These are phyloP conservation scores for Solanum chiquidenum DNA, from an alignment of 257 asterid genomes.

Conservation along the genomic window DNA sequence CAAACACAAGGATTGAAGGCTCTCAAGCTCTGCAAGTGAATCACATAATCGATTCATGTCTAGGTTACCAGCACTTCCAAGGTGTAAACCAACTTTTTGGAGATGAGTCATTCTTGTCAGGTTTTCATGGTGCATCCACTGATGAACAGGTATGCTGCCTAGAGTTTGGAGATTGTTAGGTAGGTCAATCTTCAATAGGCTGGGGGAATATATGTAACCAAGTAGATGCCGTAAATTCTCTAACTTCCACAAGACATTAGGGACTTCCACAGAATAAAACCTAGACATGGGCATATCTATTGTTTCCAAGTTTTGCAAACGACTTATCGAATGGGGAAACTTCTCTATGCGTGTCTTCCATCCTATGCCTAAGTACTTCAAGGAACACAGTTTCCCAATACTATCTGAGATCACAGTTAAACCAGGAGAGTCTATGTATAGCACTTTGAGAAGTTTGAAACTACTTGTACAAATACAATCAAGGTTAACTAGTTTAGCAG, in stretches of 20 bases:
- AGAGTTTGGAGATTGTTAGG: constrained; percentile 9
- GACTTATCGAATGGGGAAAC: constrained; percentile 9
- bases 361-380: constrained; percentile 14
- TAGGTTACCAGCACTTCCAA: neutral
- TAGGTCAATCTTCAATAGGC: neutral
- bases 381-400: neutral
- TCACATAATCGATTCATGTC: neutral
- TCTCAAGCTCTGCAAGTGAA: neutral
- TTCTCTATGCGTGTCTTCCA: neutral
- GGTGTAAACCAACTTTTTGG: neutral
- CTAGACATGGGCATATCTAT: constrained; percentile 2
- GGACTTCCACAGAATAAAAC: neutral
- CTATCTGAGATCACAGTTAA: neutral
- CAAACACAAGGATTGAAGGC: neutral
- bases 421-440: neutral
- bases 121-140: neutral
- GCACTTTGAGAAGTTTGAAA: neutral
- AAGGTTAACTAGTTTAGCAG: neutral
- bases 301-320: constrained; percentile 2
- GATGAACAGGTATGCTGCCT: neutral
- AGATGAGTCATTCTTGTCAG: neutral
- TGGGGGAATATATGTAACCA: neutral
- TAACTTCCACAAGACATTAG: constrained; percentile 9
- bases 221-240: neutral
- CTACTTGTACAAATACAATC: neutral